Conservation (phyloP, 148 eudicot genomes). For the Amaranthus hypochondriacus region DNA sequence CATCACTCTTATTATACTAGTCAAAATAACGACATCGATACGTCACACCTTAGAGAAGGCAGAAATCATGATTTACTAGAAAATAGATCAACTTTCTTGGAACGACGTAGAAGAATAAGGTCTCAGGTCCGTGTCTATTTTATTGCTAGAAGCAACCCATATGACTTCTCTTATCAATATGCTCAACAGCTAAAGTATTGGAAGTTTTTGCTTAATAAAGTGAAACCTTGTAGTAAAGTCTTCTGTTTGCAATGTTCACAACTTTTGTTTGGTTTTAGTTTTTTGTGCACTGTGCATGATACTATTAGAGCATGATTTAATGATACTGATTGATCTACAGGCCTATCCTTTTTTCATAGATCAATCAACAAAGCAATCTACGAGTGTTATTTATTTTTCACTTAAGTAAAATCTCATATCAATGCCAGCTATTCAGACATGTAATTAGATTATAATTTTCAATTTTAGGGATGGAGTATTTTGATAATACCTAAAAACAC, state of each 20-base stretch:
- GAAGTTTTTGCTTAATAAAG: background rate
- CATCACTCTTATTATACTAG: slow-evolving; percentile 33
- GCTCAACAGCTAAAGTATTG: background rate
- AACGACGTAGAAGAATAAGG: slow-evolving; percentile 90
- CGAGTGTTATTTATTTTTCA: no score
- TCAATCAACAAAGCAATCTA: background rate
- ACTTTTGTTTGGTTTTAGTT: no score
- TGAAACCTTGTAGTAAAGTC: background rate
- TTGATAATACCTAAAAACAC: background rate
- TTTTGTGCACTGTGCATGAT: background rate
- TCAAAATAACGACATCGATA: slow-evolving; percentile 45
- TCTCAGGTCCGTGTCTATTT: slow-evolving; percentile 66
- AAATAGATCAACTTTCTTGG: slow-evolving; percentile 82
- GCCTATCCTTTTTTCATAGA: background rate
- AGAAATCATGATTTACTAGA: slow-evolving; percentile 65
- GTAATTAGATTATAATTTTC: no score
- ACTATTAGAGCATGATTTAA: background rate
- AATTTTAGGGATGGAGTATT: no score
- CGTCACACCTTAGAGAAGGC: slow-evolving; percentile 46
- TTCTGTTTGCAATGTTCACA: no score
- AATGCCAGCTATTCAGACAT: background rate
- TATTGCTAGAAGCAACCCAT: background rate
- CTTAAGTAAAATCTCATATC: no score
- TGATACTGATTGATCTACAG: background rate
- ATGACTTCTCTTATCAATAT: background rate